Base-by-base conservation (phyloP, 2,329 filamentous ascomycete species). In the Periconia digitata region DNA sequence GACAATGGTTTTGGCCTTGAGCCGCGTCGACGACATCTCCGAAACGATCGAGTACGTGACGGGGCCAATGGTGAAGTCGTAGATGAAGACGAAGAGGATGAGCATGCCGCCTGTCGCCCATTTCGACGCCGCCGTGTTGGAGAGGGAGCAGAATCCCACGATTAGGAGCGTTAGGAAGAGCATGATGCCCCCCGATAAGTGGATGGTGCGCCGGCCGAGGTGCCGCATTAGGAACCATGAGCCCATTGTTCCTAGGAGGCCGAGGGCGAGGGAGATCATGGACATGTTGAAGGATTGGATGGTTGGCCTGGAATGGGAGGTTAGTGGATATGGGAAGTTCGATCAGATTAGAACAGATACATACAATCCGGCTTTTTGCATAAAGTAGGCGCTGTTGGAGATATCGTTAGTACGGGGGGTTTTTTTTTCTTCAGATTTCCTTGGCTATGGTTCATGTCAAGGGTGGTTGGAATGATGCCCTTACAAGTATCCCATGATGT, bases 1-100 rank as follows among this genome's bases (percentile, higher is more conserved):
- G 1, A 92, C 90, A 36, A 94, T 86, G 0, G 90, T 94, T 77
- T 95, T 95, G 73, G 92, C 90, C 65, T 90, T 87, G 27, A 95
- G 78, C 3, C 90, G 81, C 13, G 87, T 82, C 0, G 89, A 89
- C 0, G 88, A 90, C 40, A 95, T 74, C 69, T 96, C 91, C 1
- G 87, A 82, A 3, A 95, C 90, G 12, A 95, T 82, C 0, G 89
- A 92, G 73, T 95, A 96, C 65, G 87, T 90, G 6, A 95, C 89
- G n/a, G 40, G 92, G 16, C 91, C 91, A 38, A 96, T 90, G 0
- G 89, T 89, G 42, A 92, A 78, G 68, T 95, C 89, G 72, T 95
- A 96, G 61, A 86, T 82, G 39, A 94, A 75, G 0, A 90, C 62
- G 24, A 66, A 69, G 3, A 63, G 42, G 21, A 69, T 64, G n/a